Evolutionary conservation across 148 eudicot species (phyloP), one percentile per base, ranked within the genome.

Genomic region (Fagopyrum homotropicum): DNA sequence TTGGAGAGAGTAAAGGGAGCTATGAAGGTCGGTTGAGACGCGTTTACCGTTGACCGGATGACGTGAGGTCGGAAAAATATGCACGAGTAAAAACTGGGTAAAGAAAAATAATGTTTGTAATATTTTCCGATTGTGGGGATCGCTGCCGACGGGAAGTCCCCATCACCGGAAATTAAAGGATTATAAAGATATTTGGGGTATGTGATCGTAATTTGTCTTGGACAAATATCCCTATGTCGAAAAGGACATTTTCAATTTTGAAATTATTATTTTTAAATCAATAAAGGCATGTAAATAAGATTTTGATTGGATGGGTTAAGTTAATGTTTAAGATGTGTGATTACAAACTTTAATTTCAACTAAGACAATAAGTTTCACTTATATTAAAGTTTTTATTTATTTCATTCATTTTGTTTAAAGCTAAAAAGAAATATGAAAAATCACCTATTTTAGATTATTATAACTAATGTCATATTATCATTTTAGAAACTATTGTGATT

Each of bases 121-220:
- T 7, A 9, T 63, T 30, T 63, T 35, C 69, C 40, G 69, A 5
- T 63, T 15, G 69, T 63, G 2, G n/a, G 69, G 69, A 61, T 10
- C 15, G 6, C 70, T 40, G 43, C 71, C 71, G 71, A 66, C 71
- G 71, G 71, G 70, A 5, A 59, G 64, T 59, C 64, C 10, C 66
- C 40, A 22, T 26, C 3, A 9, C 35, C 66, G 66, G 19, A 7
- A 19, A 59, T 17, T 19, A 26, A 17, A 51, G 14, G 55, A 15
- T 12, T 54, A 7, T 9, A 9, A 51, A 9, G 11, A 51, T 51
- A 51, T 51, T 15, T 51, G 55, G 14, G 15, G 55, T 51, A 50
- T 50, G 14, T 50, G 3, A 50, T 9, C 14, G 0, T 7, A 14
- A 3, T 50, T 50, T 50, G 4, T 9, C 14, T 9, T 10, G 54